phyloP scores from a whole-genome alignment of 2,329 filamentous ascomycete genomes.

The Botrytis deweyae region DNA sequence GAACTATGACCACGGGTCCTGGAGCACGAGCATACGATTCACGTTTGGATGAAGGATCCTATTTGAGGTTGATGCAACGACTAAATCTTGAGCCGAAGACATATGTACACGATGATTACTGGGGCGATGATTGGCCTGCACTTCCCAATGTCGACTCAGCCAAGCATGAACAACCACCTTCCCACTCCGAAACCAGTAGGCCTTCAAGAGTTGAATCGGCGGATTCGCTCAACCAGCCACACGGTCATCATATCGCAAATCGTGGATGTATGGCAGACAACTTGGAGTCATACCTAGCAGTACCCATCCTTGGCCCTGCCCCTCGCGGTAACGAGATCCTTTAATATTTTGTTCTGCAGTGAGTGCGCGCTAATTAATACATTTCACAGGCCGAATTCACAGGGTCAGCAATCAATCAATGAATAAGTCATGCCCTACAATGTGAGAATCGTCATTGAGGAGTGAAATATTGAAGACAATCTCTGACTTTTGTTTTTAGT shows the following conservation, averaged over 20 bases:
- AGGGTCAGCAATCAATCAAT: background rate
- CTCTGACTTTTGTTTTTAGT: background rate
- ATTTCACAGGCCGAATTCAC: background rate
- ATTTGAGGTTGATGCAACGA: slow-evolving; percentile 4
- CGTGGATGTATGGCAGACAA: background rate
- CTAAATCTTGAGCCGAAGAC: background rate
- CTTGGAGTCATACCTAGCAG: background rate
- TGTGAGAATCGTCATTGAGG: background rate
- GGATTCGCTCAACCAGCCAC: background rate
- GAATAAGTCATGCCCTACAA: background rate
- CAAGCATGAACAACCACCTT: background rate
- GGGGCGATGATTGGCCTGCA: background rate
- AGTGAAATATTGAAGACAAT: background rate
- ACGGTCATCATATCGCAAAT: background rate
- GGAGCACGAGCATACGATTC: background rate
- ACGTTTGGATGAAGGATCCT: slow-evolving; percentile 1
- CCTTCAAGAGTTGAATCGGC: no score
- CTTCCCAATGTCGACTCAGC: background rate
- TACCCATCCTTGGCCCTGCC: background rate
- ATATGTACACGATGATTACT: background rate
- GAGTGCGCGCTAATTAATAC: no score
- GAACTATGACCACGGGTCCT: background rate
- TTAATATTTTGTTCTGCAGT: background rate
- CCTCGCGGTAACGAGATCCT: background rate
- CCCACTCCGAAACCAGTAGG: no score